Conservation (phyloP, 169 alveolate species). For the Cyclospora cayetanensis region DNA sequence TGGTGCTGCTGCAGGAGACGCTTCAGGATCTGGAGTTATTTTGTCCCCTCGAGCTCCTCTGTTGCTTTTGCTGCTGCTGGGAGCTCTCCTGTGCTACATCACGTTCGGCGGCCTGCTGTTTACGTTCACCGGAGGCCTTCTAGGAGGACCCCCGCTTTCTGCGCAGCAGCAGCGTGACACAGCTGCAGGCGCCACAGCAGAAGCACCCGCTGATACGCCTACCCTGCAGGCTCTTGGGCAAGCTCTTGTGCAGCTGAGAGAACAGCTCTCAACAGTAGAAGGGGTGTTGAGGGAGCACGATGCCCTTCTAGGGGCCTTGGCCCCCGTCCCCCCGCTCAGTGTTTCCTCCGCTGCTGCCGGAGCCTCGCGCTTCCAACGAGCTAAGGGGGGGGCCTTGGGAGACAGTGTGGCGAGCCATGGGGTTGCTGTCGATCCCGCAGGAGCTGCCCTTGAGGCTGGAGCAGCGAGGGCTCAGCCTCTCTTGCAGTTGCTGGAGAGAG, state of each 20-base stretch:
- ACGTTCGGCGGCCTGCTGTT: not conserved
- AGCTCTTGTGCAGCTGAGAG: not conserved
- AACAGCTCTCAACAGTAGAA: not conserved
- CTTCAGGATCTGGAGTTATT: not conserved
- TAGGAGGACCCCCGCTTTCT: not conserved
- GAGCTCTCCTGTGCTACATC: not conserved
- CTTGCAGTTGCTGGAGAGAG: not conserved
- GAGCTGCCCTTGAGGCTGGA: not conserved
- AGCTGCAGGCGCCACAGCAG: not conserved
- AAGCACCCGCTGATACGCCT: not conserved
- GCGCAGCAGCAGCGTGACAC: not conserved
- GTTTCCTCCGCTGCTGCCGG: constrained; percentile 23
- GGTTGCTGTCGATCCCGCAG: not conserved
- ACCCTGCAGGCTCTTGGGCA: not conserved
- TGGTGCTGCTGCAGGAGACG: not conserved
- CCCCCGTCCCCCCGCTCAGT: not conserved
- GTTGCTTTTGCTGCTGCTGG: constrained; percentile 29
- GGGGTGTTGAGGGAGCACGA: not conserved
- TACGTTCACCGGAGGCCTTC: not conserved
- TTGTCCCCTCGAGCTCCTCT: not conserved
- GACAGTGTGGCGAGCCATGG: not conserved
- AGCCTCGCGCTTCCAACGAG: not conserved
- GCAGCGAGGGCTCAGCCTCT: constrained; percentile 43
- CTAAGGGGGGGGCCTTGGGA: not conserved
- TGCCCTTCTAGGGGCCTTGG: not conserved